Conservation (phyloP, 345 rosid genomes). For the Salix brachista region DNA sequence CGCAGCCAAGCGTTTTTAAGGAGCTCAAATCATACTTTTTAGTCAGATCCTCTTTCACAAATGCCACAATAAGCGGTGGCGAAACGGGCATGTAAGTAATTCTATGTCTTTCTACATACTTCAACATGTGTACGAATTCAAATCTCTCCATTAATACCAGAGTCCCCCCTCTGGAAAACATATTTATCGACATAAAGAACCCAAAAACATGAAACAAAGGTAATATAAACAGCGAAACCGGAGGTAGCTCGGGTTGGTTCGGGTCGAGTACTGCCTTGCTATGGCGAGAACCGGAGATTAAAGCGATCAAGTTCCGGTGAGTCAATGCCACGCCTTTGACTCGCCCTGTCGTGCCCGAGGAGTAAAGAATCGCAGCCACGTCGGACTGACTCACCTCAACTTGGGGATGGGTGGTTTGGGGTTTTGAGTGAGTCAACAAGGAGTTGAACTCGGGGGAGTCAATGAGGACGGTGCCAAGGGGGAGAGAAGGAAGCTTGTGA, state of each 20-base stretch:
- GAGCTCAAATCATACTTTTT: conserved; percentile 63
- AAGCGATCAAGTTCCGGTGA: conserved; percentile 68
- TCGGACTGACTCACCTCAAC: conserved; percentile 51
- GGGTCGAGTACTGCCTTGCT: not conserved
- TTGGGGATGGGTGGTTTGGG: not conserved
- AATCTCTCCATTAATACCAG: conserved; percentile 44
- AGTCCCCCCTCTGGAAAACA: conserved; percentile 37
- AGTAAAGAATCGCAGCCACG: conserved; percentile 63
- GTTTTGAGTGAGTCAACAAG: conserved; percentile 23
- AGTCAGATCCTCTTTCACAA: conserved; percentile 63
- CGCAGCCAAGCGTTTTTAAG: conserved; percentile 47
- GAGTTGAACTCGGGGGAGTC: conserved; percentile 79
- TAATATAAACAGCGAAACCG: conserved; percentile 45
- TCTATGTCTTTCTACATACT: conserved; percentile 46
- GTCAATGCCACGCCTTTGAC: conserved; percentile 64
- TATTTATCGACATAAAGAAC: conserved; percentile 34
- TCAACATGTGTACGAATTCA: conserved; percentile 39
- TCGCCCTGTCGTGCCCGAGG: conserved; percentile 79
- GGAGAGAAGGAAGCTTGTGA: conserved; percentile 36
- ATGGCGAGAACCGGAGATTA: conserved; percentile 45
- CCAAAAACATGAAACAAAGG: conserved; percentile 50
- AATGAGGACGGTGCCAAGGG: conserved; percentile 42
- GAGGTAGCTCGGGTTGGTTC: conserved; percentile 24
- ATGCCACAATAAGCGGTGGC: conserved; percentile 69
- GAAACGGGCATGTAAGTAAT: conserved; percentile 69